Percentiles rank a stretch among this genome's conserved stretches.
These are phyloP conservation scores for Phaseolus coccineus DNA, from an alignment of 331 rosid genomes.

Conservation along the genomic window DNA sequence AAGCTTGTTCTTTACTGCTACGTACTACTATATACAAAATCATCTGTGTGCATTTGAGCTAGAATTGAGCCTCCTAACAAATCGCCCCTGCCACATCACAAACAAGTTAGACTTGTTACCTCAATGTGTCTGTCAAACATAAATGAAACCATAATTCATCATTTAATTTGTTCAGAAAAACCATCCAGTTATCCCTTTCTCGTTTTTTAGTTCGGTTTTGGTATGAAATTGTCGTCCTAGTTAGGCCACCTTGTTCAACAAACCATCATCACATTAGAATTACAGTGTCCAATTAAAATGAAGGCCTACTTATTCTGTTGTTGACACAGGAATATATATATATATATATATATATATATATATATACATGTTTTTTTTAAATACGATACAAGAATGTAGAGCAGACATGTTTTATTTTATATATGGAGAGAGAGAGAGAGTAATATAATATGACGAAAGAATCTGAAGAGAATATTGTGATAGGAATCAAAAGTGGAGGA, in stretches of 20 bases:
- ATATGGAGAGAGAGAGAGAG: background rate
- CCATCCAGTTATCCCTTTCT: background rate
- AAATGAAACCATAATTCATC: constrained; percentile 25
- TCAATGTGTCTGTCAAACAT: constrained; percentile 24
- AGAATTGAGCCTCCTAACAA: constrained; percentile 73
- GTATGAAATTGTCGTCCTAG: background rate
- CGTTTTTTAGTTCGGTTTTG: background rate
- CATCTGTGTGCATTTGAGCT: constrained; percentile 57
- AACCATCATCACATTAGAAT: background rate
- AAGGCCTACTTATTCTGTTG: too few relatives aligned
- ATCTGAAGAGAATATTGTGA: constrained; percentile 22
- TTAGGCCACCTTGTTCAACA: background rate
- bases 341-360: too few relatives aligned
- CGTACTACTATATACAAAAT: constrained; percentile 31
- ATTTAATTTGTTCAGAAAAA: background rate
- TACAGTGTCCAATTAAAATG: background rate
- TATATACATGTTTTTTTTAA: too few relatives aligned
- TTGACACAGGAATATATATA: background rate
- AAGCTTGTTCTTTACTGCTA: constrained; percentile 30
- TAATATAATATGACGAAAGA: constrained; percentile 23
- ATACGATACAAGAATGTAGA: background rate
- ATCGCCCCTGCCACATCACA: constrained; percentile 76
- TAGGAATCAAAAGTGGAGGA: constrained; percentile 1
- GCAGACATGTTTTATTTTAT: background rate
- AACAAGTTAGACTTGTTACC: constrained; percentile 42